phyloP scores from a whole-genome alignment of 2,329 filamentous ascomycete species.

The Colletotrichum somersetense region DNA sequence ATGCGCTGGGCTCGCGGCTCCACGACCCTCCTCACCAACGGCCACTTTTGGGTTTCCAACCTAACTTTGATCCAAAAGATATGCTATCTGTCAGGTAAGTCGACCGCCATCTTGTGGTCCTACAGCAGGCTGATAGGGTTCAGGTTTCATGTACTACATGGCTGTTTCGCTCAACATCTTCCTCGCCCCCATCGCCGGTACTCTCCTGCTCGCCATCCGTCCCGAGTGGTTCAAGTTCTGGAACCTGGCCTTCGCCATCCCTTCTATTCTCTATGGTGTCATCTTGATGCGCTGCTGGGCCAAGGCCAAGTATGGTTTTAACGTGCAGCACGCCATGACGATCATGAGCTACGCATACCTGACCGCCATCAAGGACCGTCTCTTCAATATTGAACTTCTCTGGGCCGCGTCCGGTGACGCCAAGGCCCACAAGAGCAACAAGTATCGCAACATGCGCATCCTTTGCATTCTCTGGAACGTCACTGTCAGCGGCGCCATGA shows the following conservation, averaged over 20 bases:
- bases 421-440: slow-evolving; percentile 57
- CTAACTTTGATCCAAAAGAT: slow-evolving; percentile 55
- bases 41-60: slow-evolving; percentile 55
- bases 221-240: slow-evolving; percentile 58
- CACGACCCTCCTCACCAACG: slow-evolving; percentile 56
- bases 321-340: slow-evolving; percentile 57
- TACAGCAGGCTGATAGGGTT: not conserved
- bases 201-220: slow-evolving; percentile 54
- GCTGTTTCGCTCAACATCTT: slow-evolving; percentile 56
- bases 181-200: slow-evolving; percentile 55
- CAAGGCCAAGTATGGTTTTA: slow-evolving; percentile 56
- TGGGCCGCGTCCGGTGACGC: slow-evolving; percentile 56
- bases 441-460: slow-evolving; percentile 58
- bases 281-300: slow-evolving; percentile 56
- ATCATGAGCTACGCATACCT: slow-evolving; percentile 58
- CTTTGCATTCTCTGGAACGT: slow-evolving; percentile 55
- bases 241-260: slow-evolving; percentile 58
- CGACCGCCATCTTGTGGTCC: not conserved
- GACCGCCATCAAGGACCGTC: slow-evolving; percentile 56
- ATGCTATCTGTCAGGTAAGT: slow-evolving; percentile 56
- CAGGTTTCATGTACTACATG: slow-evolving; percentile 55
- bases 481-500: slow-evolving; percentile 49
- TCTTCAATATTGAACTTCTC: slow-evolving; percentile 54
- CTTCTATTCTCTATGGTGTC: slow-evolving; percentile 55
- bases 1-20: slow-evolving; percentile 58